A percentile compares a stretch with the other conserved stretches of the same genome.
These are phyloP conservation scores for Schizophyllum amplum DNA, from an alignment of 1,284 basidiomycete genomes.

Conservation along the genomic window DNA sequence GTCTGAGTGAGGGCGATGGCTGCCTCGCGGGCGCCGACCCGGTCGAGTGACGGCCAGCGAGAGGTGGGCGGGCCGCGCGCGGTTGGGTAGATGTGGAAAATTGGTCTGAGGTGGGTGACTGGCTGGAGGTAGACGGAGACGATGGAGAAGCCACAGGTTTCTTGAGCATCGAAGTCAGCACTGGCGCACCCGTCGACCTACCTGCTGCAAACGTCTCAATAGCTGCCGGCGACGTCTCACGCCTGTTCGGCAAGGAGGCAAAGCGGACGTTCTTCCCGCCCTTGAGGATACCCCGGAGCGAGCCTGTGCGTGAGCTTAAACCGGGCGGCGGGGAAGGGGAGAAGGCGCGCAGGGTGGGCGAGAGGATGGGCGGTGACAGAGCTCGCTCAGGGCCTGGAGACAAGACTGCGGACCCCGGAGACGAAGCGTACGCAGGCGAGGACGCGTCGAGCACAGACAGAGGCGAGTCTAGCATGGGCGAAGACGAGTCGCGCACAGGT, in stretches of 20 bases:
- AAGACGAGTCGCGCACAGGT: not conserved
- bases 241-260: conserved; percentile 23
- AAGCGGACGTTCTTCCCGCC: conserved; percentile 33
- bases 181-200: too few relatives aligned
- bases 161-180: too few relatives aligned
- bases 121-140: too few relatives aligned
- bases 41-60: not conserved
- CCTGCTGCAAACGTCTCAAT: not conserved
- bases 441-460: too few relatives aligned
- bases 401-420: too few relatives aligned
- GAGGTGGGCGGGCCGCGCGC: too few relatives aligned
- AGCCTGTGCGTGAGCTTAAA: conserved; percentile 14
- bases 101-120: too few relatives aligned
- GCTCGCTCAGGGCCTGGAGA: too few relatives aligned
- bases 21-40: not conserved
- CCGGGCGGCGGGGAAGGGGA: conserved; percentile 9
- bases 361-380: too few relatives aligned
- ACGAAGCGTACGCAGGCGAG: too few relatives aligned
- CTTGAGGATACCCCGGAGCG: conserved; percentile 31
- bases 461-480: too few relatives aligned
- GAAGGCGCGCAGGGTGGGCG: conserved; percentile 16
- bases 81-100: not conserved
- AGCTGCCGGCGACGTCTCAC: conserved; percentile 1
- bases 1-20: not conserved
- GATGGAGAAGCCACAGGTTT: too few relatives aligned